Evolutionary conservation across 805 yeast species (phyloP).

Genomic region (Cyberlindnera euphorbiiphila): DNA sequence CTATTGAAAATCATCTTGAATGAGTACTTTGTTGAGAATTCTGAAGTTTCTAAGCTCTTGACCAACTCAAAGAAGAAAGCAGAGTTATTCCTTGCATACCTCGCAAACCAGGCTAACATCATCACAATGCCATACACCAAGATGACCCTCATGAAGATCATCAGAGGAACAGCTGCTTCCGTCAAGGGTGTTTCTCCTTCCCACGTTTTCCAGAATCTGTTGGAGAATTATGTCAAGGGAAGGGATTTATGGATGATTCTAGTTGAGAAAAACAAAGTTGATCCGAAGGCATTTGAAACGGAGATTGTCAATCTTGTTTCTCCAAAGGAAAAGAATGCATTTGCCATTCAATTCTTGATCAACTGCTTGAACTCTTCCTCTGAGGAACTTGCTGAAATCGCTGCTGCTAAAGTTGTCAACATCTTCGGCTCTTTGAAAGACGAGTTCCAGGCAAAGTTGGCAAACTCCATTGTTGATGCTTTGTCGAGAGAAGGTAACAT

Average conservation of each 20-base stretch:
- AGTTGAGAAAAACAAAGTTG: slow-evolving; percentile 46
- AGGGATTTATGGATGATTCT: slow-evolving; percentile 42
- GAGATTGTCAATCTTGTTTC: slow-evolving; percentile 58
- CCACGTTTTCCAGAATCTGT: slow-evolving; percentile 41
- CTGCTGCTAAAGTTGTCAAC: slow-evolving; percentile 47
- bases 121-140: slow-evolving; percentile 55
- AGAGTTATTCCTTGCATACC: slow-evolving; percentile 54
- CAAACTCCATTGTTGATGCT: slow-evolving; percentile 58
- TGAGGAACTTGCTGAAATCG: slow-evolving; percentile 42
- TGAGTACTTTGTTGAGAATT: slow-evolving; percentile 48
- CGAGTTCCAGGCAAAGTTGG: slow-evolving; percentile 54
- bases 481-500: slow-evolving; percentile 37
- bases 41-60: slow-evolving; percentile 39
- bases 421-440: slow-evolving; percentile 54
- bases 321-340: slow-evolving; percentile 51
- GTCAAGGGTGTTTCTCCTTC: slow-evolving; percentile 45
- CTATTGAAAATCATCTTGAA: slow-evolving; percentile 40
- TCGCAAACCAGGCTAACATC: slow-evolving; percentile 62
- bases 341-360: slow-evolving; percentile 60
- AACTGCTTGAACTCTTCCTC: slow-evolving; percentile 44
- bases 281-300: slow-evolving; percentile 52
- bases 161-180: slow-evolving; percentile 35
- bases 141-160: slow-evolving; percentile 40
- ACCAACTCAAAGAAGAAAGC: slow-evolving; percentile 53
- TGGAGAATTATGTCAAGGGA: slow-evolving; percentile 42